These are phyloP conservation scores for Fusarium sp. DNA, from an alignment of 2,329 filamentous ascomycete genomes.

Conservation along the genomic window DNA sequence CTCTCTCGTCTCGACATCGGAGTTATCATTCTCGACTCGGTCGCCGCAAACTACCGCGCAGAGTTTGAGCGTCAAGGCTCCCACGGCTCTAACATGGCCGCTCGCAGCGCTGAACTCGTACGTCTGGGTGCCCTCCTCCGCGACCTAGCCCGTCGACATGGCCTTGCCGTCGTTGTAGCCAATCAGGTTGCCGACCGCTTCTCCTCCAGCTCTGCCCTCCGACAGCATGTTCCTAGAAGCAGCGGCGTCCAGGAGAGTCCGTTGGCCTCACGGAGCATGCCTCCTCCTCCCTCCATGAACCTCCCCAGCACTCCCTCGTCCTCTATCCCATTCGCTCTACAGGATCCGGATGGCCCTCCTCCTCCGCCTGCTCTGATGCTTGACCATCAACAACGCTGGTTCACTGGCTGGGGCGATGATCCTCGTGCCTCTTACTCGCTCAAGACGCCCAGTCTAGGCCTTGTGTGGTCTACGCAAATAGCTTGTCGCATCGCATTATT, in stretches of 20 bases:
- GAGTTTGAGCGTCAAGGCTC: conserved; percentile 77
- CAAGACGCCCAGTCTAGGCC: conserved; percentile 88
- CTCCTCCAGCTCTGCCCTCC: conserved; percentile 40
- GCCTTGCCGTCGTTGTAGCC: conserved; percentile 87
- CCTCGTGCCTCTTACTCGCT: conserved; percentile 58
- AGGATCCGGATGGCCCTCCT: conserved; percentile 46
- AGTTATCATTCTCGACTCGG: conserved; percentile 87
- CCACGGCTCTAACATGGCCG: conserved; percentile 72
- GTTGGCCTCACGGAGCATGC: conserved; percentile 59
- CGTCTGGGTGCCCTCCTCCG: conserved; percentile 81
- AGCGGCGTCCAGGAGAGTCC: conserved; percentile 59
- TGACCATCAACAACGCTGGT: conserved; percentile 93
- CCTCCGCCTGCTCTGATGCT: conserved; percentile 72
- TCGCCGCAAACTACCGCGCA: conserved; percentile 94
- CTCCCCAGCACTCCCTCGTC: conserved; percentile 53
- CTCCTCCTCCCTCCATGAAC: conserved; percentile 44
- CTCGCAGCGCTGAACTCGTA: conserved; percentile 80
- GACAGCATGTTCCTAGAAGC: conserved; percentile 36
- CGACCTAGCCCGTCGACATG: conserved; percentile 77
- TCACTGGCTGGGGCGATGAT: conserved; percentile 93
- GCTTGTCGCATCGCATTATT: conserved; percentile 84
- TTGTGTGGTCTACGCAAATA: conserved; percentile 93
- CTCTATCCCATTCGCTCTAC: conserved; percentile 51
- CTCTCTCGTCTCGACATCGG: conserved; percentile 81
- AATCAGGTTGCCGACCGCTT: conserved; percentile 98